A percentile compares a stretch with the other conserved stretches of the same genome.
Conservation (phyloP, 148 eudicot genomes). For the Gaultheria prostrata region DNA sequence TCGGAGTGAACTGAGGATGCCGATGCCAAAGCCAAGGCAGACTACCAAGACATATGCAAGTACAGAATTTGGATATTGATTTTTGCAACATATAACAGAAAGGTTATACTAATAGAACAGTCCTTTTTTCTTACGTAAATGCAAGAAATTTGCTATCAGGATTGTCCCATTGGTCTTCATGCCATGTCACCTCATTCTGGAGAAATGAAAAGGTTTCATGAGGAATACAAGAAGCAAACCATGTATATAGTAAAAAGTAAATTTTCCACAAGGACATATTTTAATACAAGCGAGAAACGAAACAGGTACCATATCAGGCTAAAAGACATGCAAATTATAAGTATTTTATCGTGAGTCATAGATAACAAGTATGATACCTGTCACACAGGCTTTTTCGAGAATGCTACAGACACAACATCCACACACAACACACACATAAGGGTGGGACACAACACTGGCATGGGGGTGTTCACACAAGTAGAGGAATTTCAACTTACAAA, state of each 20-base stretch:
- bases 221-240: conserved; percentile 12
- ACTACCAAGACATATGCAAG: neutral
- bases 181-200: conserved; percentile 88
- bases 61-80: neutral
- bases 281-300: neutral
- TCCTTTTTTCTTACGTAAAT: conserved; percentile 62
- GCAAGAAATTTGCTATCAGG: conserved; percentile 91
- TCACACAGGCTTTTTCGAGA: no score
- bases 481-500: neutral
- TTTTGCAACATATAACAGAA: neutral
- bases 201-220: conserved; percentile 5
- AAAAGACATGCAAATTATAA: neutral
- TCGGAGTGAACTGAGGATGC: neutral
- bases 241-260: neutral
- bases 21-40: neutral
- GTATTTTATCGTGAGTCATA: neutral
- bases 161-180: conserved; percentile 92
- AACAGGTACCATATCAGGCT: neutral
- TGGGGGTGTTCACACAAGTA: no score
- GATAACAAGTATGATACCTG: neutral
- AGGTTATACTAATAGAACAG: neutral
- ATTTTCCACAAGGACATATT: neutral
- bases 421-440: no score
- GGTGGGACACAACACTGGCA: no score
- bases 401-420: no score